Evolutionary conservation across 2,329 filamentous ascomycete species (phyloP).

Genomic region (Fonsecaea erecta): DNA sequence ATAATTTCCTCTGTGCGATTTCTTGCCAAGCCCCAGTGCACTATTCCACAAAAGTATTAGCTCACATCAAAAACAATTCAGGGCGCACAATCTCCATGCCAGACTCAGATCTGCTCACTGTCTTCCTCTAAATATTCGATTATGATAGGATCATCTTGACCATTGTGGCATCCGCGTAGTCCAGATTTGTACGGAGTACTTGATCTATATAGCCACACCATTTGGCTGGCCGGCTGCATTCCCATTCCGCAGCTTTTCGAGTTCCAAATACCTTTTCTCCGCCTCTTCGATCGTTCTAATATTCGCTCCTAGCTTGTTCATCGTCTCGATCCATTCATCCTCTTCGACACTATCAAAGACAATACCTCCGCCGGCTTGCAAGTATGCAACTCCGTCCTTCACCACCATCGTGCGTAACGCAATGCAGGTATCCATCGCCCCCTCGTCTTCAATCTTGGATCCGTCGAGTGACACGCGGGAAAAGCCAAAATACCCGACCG

Average conservation of each 20-base stretch:
- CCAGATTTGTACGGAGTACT: not conserved
- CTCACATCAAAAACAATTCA: not conserved
- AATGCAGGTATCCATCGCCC: constrained; percentile 88
- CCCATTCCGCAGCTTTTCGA: constrained; percentile 40
- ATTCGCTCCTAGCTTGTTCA: constrained; percentile 92
- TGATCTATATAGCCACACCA: constrained; percentile 26
- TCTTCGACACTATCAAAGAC: constrained; percentile 90
- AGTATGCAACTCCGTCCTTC: constrained; percentile 87
- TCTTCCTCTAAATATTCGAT: not conserved
- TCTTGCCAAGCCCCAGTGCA: not conserved
- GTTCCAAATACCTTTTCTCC: constrained; percentile 67
- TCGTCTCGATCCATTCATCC: constrained; percentile 94
- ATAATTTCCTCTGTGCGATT: constrained; percentile 6
- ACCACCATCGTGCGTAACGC: constrained; percentile 89
- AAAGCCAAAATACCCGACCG: constrained; percentile 96
- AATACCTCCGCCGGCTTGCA: constrained; percentile 85
- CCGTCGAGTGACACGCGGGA: constrained; percentile 70
- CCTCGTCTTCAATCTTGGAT: constrained; percentile 63
- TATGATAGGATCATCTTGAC: not conserved
- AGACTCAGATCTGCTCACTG: not conserved
- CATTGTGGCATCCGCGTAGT: not conserved
- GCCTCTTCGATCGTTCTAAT: constrained; percentile 85
- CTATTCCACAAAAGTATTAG: not conserved
- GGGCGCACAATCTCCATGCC: not conserved
- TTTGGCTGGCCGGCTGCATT: constrained; percentile 20